phyloP scores from a whole-genome alignment of 148 eudicot genomes.

The Talinum fruticosum region DNA sequence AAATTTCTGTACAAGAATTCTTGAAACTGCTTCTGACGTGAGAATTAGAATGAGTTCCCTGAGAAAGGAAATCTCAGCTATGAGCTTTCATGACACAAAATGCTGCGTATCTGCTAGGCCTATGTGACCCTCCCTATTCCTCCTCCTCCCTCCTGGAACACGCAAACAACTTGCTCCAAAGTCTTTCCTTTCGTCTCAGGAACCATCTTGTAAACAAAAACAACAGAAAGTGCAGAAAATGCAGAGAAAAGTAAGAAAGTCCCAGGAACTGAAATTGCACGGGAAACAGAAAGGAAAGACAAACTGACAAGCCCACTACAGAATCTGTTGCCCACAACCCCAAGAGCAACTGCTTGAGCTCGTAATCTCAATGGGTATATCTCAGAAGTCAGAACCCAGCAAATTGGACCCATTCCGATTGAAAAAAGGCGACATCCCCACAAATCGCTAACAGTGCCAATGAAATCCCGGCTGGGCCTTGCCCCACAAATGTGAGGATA shows the following conservation, averaged over 20 bases:
- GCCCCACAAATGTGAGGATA: conserved; percentile 41
- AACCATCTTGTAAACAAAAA: conserved; percentile 33
- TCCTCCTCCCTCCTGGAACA: conserved; percentile 26
- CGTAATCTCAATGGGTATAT: conserved; percentile 71
- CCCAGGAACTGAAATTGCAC: conserved; percentile 38
- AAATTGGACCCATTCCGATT: conserved; percentile 79
- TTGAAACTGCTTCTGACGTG: too few relatives aligned
- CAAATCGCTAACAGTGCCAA: conserved; percentile 59
- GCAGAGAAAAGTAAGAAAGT: conserved; percentile 32
- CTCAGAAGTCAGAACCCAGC: conserved; percentile 80
- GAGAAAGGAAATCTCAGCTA: too few relatives aligned
- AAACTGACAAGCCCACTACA: conserved; percentile 75
- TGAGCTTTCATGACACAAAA: conserved; percentile 21
- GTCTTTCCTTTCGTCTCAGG: conserved; percentile 50
- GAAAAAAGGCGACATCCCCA: conserved; percentile 84
- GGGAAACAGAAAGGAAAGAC: conserved; percentile 69
- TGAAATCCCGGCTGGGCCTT: conserved; percentile 37
- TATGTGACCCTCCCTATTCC: conserved; percentile 20
- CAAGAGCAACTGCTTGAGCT: conserved; percentile 75
- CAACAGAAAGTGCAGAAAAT: conserved; percentile 35
- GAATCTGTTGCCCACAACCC: conserved; percentile 70
- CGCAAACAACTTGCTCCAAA: conserved; percentile 37
- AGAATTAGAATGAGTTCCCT: neutral
- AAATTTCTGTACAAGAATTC: too few relatives aligned
- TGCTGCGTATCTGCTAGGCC: conserved; percentile 31